Evolutionary conservation across 495 filamentous ascomycete species (phyloP).

Genomic region (Lepidopterella palustris): DNA sequence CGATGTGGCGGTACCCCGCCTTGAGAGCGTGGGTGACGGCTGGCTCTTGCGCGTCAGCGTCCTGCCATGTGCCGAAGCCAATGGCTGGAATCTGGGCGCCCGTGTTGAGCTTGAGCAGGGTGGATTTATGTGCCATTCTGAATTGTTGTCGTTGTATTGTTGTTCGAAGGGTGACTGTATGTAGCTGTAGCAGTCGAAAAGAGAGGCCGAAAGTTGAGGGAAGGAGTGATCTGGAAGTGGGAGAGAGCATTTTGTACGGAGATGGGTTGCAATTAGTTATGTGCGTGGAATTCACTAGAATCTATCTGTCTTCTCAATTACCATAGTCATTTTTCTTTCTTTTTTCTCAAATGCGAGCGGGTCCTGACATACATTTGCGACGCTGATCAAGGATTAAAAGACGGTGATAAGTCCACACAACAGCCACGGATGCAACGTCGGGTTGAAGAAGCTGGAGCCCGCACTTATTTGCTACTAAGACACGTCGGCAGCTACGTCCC

Average conservation of each 20-base stretch:
- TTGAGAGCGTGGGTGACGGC: slow-evolving; percentile 54
- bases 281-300: not conserved
- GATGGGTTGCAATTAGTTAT: not conserved
- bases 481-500: no score
- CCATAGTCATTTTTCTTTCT: no score
- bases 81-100: slow-evolving; percentile 41
- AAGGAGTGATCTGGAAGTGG: not conserved
- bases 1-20: slow-evolving; percentile 63
- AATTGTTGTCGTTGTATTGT: slow-evolving; percentile 3
- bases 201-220: not conserved
- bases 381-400: no score
- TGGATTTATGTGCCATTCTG: slow-evolving; percentile 14
- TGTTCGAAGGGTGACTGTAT: not conserved
- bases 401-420: no score
- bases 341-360: no score
- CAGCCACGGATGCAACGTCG: no score
- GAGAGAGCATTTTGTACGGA: not conserved
- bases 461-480: no score
- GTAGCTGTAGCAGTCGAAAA: not conserved
- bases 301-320: not conserved
- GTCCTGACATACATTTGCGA: no score
- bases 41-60: slow-evolving; percentile 44
- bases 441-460: no score
- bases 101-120: slow-evolving; percentile 31
- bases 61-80: slow-evolving; percentile 50